A percentile compares a stretch with the other conserved stretches of the same genome.
These are phyloP conservation scores for Candida nanaspora DNA, from an alignment of 805 yeast species.

Conservation along the genomic window DNA sequence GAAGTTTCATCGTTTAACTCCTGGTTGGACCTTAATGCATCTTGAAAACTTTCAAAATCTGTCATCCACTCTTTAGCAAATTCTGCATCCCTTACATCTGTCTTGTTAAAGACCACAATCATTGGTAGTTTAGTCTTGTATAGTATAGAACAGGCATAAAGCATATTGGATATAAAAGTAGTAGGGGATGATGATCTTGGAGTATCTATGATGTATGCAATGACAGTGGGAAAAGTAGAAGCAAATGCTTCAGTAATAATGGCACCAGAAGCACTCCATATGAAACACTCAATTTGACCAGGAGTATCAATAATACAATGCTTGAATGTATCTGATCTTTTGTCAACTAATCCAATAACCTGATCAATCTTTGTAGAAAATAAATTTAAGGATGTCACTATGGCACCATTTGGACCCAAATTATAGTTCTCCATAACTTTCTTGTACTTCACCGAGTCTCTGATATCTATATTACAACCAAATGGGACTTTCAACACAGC, in stretches of 20 bases:
- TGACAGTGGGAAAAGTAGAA: constrained; percentile 88
- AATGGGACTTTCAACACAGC: constrained; percentile 93
- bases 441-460: constrained; percentile 92
- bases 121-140: constrained; percentile 95
- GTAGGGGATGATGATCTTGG: constrained; percentile 93
- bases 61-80: constrained; percentile 97
- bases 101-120: constrained; percentile 93
- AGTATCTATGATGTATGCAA: constrained; percentile 94
- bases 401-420: constrained; percentile 97
- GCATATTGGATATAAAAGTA: constrained; percentile 96
- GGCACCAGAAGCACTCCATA: constrained; percentile 97
- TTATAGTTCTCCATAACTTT: constrained; percentile 95
- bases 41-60: constrained; percentile 89
- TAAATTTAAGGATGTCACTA: constrained; percentile 87
- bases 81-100: constrained; percentile 77
- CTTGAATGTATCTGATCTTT: constrained; percentile 49
- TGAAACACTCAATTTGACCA: constrained; percentile 97
- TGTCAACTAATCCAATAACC: constrained; percentile 79
- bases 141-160: constrained; percentile 93
- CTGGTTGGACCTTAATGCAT: constrained; percentile 60
- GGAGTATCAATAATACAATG: constrained; percentile 94
- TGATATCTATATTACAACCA: constrained; percentile 88
- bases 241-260: constrained; percentile 97
- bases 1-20: constrained; percentile 58
- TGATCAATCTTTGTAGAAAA: constrained; percentile 96